A percentile compares a stretch with the other conserved stretches of the same genome.
Conservation (phyloP, 2,329 filamentous ascomycete species). For the Fusarium succisae region DNA sequence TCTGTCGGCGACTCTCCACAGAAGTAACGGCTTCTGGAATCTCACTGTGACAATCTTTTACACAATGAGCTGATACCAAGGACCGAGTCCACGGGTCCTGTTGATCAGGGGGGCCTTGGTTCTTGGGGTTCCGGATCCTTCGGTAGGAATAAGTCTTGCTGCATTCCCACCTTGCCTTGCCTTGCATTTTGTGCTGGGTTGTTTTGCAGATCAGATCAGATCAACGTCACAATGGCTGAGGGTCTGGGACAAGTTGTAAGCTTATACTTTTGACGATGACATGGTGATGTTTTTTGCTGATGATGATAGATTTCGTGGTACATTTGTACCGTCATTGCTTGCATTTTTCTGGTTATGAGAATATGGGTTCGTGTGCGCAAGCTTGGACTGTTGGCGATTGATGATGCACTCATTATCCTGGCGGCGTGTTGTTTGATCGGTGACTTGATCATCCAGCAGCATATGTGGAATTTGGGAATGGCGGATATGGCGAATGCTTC, state of each 20-base stretch:
- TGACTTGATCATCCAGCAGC: conserved; percentile 35
- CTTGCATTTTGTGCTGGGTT: background rate
- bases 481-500: conserved; percentile 35
- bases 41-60: background rate
- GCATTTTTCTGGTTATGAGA: conserved; percentile 27
- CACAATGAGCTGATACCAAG: conserved; percentile 2
- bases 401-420: conserved; percentile 33
- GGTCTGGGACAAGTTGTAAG: conserved; percentile 39
- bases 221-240: conserved; percentile 35
- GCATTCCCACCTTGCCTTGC: background rate
- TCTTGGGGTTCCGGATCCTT: background rate
- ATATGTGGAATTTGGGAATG: conserved; percentile 43
- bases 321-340: conserved; percentile 32
- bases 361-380: conserved; percentile 35
- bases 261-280: background rate
- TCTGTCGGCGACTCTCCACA: background rate
- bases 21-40: background rate
- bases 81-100: background rate
- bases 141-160: conserved; percentile 29
- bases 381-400: conserved; percentile 23
- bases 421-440: conserved; percentile 34
- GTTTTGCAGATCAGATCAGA: conserved; percentile 14
- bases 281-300: background rate
- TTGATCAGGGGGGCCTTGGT: background rate
- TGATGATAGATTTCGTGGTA: conserved; percentile 37